These are phyloP conservation scores for Cicer pinnatifidum DNA, from an alignment of 306 rosid species.

Conservation along the genomic window DNA sequence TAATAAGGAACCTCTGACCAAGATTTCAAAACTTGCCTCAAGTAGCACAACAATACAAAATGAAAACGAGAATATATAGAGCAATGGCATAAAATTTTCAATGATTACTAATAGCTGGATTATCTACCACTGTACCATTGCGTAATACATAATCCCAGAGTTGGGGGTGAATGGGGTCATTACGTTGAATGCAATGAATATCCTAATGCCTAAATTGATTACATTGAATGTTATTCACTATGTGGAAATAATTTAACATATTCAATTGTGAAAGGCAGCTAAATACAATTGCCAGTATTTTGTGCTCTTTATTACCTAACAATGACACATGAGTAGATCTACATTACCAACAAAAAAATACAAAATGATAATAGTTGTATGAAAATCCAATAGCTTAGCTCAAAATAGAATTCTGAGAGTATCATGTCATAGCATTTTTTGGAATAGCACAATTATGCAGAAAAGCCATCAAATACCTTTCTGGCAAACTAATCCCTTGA, in stretches of 20 bases:
- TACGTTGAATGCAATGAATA: constrained; percentile 15
- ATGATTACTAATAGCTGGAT: constrained; percentile 20
- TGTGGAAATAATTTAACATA: constrained; percentile 10
- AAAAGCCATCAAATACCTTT: constrained; percentile 61
- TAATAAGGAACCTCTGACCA: constrained; percentile 42
- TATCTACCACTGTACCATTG: constrained; percentile 1
- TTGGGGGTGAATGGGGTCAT: constrained; percentile 23
- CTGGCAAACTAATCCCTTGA: constrained; percentile 80
- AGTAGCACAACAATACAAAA: constrained; percentile 31
- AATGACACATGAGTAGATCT: constrained; percentile 22
- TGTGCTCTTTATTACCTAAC: background rate
- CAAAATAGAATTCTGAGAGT: constrained; percentile 32
- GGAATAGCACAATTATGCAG: constrained; percentile 28
- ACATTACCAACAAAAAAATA: constrained; percentile 27
- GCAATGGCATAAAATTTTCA: background rate
- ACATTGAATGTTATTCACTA: constrained; percentile 16
- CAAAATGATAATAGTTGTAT: constrained; percentile 31
- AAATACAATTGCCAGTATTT: constrained; percentile 1
- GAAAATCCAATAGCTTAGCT: constrained; percentile 29
- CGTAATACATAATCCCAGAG: constrained; percentile 20
- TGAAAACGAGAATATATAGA: constrained; percentile 33
- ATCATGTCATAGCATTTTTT: constrained; percentile 22
- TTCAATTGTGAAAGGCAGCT: constrained; percentile 26
- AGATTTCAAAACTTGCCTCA: constrained; percentile 41
- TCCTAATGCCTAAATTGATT: background rate